Evolutionary conservation across 2,329 filamentous ascomycete species (phyloP).

Genomic region (Botrytis aclada): DNA sequence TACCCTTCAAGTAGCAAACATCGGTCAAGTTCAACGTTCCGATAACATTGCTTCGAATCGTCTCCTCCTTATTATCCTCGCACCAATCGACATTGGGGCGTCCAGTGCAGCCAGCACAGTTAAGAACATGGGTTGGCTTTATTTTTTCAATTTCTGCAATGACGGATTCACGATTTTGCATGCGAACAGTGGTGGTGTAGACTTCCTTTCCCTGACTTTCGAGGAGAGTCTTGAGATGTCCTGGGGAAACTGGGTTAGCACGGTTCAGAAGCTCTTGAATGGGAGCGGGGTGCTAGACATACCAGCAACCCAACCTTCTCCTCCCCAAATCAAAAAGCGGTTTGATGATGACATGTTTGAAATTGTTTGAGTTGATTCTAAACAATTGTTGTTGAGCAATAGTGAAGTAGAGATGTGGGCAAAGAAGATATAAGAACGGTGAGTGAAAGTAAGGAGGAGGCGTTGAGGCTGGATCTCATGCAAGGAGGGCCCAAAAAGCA

Average conservation of each 20-base stretch:
- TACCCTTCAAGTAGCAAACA: conserved; percentile 53
- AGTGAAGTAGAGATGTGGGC: not conserved
- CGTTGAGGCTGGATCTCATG: conserved; percentile 14
- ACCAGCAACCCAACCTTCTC: conserved; percentile 52
- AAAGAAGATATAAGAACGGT: conserved; percentile 11
- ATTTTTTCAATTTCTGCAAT: conserved; percentile 53
- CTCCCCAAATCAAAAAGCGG: conserved; percentile 61
- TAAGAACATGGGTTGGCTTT: conserved; percentile 64
- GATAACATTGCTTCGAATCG: conserved; percentile 64
- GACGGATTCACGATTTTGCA: conserved; percentile 61
- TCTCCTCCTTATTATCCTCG: conserved; percentile 66
- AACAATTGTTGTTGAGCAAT: not conserved
- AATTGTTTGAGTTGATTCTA: not conserved
- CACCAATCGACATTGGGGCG: conserved; percentile 70
- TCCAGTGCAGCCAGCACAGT: conserved; percentile 64
- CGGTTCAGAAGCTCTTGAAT: conserved; percentile 2
- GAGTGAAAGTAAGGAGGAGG: conserved; percentile 2
- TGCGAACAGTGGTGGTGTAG: conserved; percentile 57
- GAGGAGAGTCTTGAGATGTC: conserved; percentile 58
- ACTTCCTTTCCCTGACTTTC: conserved; percentile 58
- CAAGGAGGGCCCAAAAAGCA: conserved; percentile 9
- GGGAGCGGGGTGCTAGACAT: not conserved
- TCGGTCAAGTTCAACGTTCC: conserved; percentile 63
- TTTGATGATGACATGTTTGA: conserved; percentile 22
- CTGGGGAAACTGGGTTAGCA: conserved; percentile 27